Conservation (phyloP, 1,139 yeast genomes). For the Lodderomyces orthopsilosis region DNA sequence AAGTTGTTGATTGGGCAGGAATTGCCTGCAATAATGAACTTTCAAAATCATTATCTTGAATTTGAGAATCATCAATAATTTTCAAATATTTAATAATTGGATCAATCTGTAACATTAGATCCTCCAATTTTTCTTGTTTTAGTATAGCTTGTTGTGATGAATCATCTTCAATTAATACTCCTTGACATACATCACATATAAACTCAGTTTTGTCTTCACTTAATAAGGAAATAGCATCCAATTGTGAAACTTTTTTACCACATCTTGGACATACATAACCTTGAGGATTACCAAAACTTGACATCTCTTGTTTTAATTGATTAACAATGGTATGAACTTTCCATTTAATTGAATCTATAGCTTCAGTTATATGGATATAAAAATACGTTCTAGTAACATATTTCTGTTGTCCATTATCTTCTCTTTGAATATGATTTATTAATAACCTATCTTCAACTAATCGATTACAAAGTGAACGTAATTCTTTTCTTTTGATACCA, state of each 20-base stretch:
- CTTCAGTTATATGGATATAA: slow-evolving; percentile 86
- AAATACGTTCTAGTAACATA: slow-evolving; percentile 74
- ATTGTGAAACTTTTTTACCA: slow-evolving; percentile 71
- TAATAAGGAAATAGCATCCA: slow-evolving; percentile 82
- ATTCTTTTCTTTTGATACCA: slow-evolving; percentile 83
- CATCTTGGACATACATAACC: slow-evolving; percentile 92
- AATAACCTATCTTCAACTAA: slow-evolving; percentile 79
- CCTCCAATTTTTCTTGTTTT: slow-evolving; percentile 79
- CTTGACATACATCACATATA: slow-evolving; percentile 81
- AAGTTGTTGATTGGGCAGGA: slow-evolving; percentile 75
- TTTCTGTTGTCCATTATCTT: slow-evolving; percentile 72
- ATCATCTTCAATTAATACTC: slow-evolving; percentile 79
- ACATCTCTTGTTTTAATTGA: slow-evolving; percentile 74
- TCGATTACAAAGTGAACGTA: slow-evolving; percentile 77
- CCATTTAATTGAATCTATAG: slow-evolving; percentile 96
- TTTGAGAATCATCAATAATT: slow-evolving; percentile 76
- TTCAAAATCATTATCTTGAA: slow-evolving; percentile 89
- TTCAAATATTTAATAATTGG: slow-evolving; percentile 82
- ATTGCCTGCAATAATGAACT: slow-evolving; percentile 71
- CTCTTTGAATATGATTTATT: slow-evolving; percentile 71
- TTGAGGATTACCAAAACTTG: slow-evolving; percentile 81
- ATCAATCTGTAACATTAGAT: slow-evolving; percentile 84
- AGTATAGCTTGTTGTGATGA: slow-evolving; percentile 77
- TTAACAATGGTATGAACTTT: slow-evolving; percentile 86
- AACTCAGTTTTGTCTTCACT: slow-evolving; percentile 81